Evolutionary conservation across 192 early-diverging fungal genomes (phyloP).

Genomic region (Backusella sp.): DNA sequence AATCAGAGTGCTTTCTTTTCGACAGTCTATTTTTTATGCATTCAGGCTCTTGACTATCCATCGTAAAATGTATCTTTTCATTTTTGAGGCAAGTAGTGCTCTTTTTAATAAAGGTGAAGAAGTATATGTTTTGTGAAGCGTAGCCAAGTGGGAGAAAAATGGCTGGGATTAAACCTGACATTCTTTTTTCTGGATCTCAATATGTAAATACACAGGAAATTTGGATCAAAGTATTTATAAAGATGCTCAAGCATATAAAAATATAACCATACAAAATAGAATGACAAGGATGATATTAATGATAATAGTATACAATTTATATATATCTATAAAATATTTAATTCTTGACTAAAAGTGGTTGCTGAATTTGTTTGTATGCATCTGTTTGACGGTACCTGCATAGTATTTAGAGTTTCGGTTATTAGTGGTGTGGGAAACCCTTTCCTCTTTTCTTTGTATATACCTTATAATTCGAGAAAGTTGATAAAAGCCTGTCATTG

Average conservation of each 20-base stretch:
- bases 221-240: background rate
- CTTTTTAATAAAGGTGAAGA: too few relatives aligned
- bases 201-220: background rate
- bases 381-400: constrained; percentile 6
- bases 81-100: too few relatives aligned
- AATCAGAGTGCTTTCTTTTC: too few relatives aligned
- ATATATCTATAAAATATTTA: background rate
- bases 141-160: too few relatives aligned
- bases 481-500: constrained; percentile 85
- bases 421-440: background rate
- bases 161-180: background rate
- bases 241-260: background rate
- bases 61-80: too few relatives aligned
- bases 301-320: background rate
- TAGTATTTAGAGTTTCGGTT: background rate
- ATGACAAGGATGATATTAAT: background rate
- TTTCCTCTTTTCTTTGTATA: background rate
- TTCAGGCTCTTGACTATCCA: too few relatives aligned
- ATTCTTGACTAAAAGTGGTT: background rate
- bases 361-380: background rate
- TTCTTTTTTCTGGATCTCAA: background rate
- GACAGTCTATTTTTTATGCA: too few relatives aligned
- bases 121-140: too few relatives aligned
- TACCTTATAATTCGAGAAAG: constrained; percentile 77
- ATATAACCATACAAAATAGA: background rate